Conservation (phyloP, 1,284 basidiomycete genomes). For the Cutaneotrichosporon sp. region DNA sequence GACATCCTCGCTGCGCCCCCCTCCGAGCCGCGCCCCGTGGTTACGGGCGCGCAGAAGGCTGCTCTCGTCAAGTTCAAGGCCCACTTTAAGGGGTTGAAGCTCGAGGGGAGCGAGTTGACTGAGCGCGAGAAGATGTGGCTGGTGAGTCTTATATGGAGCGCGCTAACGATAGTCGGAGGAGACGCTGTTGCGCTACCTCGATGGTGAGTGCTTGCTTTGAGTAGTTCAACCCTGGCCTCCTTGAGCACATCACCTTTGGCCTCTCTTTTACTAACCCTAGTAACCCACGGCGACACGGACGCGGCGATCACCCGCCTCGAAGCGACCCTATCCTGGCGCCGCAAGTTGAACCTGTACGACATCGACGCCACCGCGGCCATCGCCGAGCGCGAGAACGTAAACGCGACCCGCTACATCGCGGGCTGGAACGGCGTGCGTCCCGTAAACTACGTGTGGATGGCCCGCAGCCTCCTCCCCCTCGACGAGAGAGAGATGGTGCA, state of each 20-base stretch:
- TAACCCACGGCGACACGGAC: not conserved
- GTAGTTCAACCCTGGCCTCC: not conserved
- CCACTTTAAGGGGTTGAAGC: conserved; percentile 31
- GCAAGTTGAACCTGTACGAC: conserved; percentile 42
- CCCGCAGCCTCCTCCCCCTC: conserved; percentile 32
- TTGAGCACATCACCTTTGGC: not conserved
- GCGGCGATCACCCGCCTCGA: conserved; percentile 29
- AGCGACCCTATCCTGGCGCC: conserved; percentile 39
- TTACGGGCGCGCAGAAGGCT: conserved; percentile 2
- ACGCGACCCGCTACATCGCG: conserved; percentile 40
- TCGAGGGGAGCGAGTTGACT: conserved; percentile 25
- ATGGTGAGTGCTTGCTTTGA: not conserved
- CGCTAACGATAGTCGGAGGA: conserved; percentile 4
- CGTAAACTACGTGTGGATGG: conserved; percentile 42
- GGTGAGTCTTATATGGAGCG: conserved; percentile 26
- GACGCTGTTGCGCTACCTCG: conserved; percentile 10
- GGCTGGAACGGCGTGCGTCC: conserved; percentile 25
- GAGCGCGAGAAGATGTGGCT: conserved; percentile 48
- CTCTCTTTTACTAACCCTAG: not conserved
- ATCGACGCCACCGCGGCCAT: conserved; percentile 35
- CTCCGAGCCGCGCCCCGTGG: not conserved
- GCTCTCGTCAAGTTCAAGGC: conserved; percentile 22
- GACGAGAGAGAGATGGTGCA: conserved; percentile 24
- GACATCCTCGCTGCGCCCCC: conserved; percentile 8
- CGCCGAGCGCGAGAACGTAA: conserved; percentile 29